Base-by-base conservation (phyloP, 75 land plant species). In the Picea sitchensis region DNA sequence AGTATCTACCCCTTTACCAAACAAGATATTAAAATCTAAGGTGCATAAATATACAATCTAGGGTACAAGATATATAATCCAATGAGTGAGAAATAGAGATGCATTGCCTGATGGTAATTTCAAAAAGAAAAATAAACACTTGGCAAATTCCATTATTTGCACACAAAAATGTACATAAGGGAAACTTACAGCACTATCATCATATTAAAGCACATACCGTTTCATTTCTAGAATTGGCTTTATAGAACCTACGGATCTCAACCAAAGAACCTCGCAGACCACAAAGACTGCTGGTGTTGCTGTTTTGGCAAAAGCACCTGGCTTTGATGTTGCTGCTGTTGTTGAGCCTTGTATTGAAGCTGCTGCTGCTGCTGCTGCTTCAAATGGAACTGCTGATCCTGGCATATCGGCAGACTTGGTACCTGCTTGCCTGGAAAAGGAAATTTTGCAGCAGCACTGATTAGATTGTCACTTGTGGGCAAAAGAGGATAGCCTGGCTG, bases 401-500 rank as follows among this genome's bases (percentile, higher is more conserved):
- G 76, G 11, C 81, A 84, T 51, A 61, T 65, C 64, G 88, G 90
- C 75, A 79, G 11, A 36, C 68, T 36, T 58, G 87, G 76, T 81
- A 80, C 73, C 65, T 85, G 87, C 73, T 87, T 89, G 26, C 92
- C 93, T 78, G 95, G 95, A 72, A 95, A 95, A 41, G 98, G 92
- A 73, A 88, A 93, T 56, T 58, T 80, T 14, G 65, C 79, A 14
- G 80, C 77, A 34, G 84, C 84, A 62, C 61, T 30, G 47, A 78
- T 30, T 17, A 51, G 82, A 67, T 75, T 84, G 73, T 58, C 80
- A 73, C 38, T 78, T 36, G 34, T 26, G 12, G 77, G 74, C 67
- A 71, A 72, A 58, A 82, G 68, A 17, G 34, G 81, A 81, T 69
- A 57, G 31, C 38, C 34, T 76, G 63, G 47, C 6, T 59, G 73